These are phyloP conservation scores for Echria macrotheca DNA, from an alignment of 495 filamentous ascomycete species.

Conservation along the genomic window DNA sequence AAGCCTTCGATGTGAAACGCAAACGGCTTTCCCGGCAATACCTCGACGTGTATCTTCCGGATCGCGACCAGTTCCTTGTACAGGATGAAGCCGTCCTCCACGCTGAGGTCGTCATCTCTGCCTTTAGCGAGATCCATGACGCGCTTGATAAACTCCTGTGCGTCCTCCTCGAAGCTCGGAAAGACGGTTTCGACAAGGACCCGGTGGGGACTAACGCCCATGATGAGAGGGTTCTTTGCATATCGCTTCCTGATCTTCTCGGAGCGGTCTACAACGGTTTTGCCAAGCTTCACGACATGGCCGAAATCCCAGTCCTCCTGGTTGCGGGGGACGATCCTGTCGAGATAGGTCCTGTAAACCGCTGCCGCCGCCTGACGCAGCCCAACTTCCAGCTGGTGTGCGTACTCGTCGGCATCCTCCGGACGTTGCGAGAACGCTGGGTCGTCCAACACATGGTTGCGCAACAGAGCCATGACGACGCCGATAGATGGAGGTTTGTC, in stretches of 20 bases:
- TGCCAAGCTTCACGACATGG: conserved; percentile 81
- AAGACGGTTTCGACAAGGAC: conserved; percentile 79
- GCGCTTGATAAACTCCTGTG: conserved; percentile 69
- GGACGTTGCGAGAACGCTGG: conserved; percentile 62
- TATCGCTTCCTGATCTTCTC: conserved; percentile 90
- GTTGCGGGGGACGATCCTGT: conserved; percentile 65
- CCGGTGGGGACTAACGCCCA: conserved; percentile 81
- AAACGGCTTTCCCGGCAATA: conserved; percentile 63
- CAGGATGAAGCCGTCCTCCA: conserved; percentile 89
- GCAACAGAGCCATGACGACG: conserved; percentile 74
- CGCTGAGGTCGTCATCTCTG: conserved; percentile 65
- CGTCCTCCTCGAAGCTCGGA: conserved; percentile 84
- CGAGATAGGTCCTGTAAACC: conserved; percentile 67
- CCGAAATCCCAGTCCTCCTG: conserved; percentile 77
- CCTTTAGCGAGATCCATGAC: conserved; percentile 68
- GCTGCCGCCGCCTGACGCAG: conserved; percentile 66
- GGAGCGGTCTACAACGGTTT: conserved; percentile 73
- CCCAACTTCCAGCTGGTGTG: conserved; percentile 62
- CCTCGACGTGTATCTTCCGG: conserved; percentile 66
- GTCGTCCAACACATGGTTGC: conserved; percentile 77
- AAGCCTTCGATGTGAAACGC: conserved; percentile 80
- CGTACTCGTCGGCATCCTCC: conserved; percentile 64
- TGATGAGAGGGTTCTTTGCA: conserved; percentile 76
- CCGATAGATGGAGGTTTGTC: conserved; percentile 74
- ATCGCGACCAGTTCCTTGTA: conserved; percentile 84